These are phyloP conservation scores for Tuber calosporum DNA, from an alignment of 495 filamentous ascomycete species.

Conservation along the genomic window DNA sequence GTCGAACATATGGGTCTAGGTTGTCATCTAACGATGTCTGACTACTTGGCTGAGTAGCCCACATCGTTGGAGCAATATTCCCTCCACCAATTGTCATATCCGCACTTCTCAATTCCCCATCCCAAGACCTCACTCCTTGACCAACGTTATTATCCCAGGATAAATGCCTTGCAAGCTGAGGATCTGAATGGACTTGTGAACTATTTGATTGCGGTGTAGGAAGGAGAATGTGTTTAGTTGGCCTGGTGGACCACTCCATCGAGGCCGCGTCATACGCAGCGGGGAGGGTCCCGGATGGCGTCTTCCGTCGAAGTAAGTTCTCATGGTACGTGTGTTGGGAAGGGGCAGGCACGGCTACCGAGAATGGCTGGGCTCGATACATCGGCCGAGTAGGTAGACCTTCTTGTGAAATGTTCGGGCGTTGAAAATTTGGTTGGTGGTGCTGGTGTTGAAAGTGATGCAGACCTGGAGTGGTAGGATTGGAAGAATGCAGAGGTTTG, in stretches of 20 bases:
- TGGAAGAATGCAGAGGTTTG: slow-evolving; percentile 35
- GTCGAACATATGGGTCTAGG: slow-evolving; percentile 65
- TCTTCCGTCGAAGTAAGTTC: slow-evolving; percentile 84
- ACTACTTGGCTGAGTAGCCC: slow-evolving; percentile 28
- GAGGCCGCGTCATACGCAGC: slow-evolving; percentile 89
- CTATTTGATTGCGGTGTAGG: slow-evolving; percentile 41
- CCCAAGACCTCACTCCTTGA: slow-evolving; percentile 30
- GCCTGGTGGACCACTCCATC: slow-evolving; percentile 64
- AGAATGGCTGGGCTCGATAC: slow-evolving; percentile 35
- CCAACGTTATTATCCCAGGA: slow-evolving; percentile 17
- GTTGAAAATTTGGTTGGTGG: slow-evolving; percentile 23
- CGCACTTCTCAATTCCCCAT: slow-evolving; percentile 30
- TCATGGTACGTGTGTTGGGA: slow-evolving; percentile 46
- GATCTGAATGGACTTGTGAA: slow-evolving; percentile 25
- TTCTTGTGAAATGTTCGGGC: slow-evolving; percentile 16
- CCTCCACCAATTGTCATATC: slow-evolving; percentile 30
- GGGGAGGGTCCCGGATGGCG: slow-evolving; percentile 84
- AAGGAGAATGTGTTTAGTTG: slow-evolving; percentile 86
- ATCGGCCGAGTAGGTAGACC: slow-evolving; percentile 23
- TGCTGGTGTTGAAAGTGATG: slow-evolving; percentile 22
- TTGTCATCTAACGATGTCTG: slow-evolving; percentile 66
- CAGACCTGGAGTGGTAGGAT: slow-evolving; percentile 22
- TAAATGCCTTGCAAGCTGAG: slow-evolving; percentile 16
- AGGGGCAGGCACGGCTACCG: slow-evolving; percentile 29
- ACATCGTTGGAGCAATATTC: slow-evolving; percentile 27